Conservation (phyloP, 306 rosid genomes). For the Ormosia semicastrata region DNA sequence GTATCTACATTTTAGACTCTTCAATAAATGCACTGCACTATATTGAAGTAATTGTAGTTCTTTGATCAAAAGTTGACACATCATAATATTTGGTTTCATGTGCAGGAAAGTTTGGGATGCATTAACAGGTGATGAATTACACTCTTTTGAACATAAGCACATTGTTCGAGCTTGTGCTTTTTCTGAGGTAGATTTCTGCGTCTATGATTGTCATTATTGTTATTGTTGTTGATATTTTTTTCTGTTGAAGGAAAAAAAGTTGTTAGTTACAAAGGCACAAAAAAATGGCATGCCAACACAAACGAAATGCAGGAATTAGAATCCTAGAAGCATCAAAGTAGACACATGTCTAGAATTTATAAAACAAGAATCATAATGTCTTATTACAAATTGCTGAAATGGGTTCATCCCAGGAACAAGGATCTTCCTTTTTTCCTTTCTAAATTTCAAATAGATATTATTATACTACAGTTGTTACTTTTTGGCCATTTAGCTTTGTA, state of each 20-base stretch:
- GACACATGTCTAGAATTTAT: background rate
- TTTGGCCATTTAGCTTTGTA: background rate
- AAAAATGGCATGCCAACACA: background rate
- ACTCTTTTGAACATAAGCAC: slow-evolving; percentile 97
- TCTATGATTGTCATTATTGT: too few relatives aligned
- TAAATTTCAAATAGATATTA: background rate
- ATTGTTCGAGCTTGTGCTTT: slow-evolving; percentile 95
- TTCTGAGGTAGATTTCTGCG: slow-evolving; percentile 64
- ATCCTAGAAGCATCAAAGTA: background rate
- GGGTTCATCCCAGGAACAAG: background rate
- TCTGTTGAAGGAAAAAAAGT: background rate
- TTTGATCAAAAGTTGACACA: background rate
- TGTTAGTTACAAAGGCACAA: background rate
- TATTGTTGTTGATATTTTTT: background rate
- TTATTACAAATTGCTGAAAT: background rate
- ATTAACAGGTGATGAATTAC: slow-evolving; percentile 83
- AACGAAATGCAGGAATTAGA: background rate
- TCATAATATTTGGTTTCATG: background rate
- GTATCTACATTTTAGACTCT: background rate
- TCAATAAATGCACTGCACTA: background rate
- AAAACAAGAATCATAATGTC: background rate
- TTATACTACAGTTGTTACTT: background rate
- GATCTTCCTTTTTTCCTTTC: background rate
- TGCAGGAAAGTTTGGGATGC: slow-evolving; percentile 99
- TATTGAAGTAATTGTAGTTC: background rate